Evolutionary conservation across 2,329 filamentous ascomycete species (phyloP).

Genomic region (Colletotrichum caudatum): DNA sequence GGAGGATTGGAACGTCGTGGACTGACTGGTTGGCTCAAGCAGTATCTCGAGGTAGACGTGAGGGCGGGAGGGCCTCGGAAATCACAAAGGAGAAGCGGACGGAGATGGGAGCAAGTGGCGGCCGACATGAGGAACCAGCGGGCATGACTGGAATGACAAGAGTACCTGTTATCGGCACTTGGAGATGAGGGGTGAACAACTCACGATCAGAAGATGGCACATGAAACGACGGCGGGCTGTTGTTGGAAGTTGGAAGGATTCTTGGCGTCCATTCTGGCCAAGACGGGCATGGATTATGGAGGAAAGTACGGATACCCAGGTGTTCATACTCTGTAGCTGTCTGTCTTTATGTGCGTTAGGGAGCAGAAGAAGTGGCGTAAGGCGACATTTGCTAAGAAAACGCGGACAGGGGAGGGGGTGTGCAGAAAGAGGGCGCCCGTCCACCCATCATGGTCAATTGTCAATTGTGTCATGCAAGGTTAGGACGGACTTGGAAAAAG

Average conservation of each 20-base stretch:
- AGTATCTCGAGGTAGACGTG: not conserved
- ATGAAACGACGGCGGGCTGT: not conserved
- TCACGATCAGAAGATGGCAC: not conserved
- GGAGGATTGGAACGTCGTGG: not conserved
- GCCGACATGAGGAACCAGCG: not conserved
- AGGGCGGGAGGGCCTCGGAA: not conserved
- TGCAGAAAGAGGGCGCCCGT: not conserved
- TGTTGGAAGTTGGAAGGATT: not conserved
- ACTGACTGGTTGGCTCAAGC: not conserved
- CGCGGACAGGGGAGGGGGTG: not conserved
- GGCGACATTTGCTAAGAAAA: not conserved
- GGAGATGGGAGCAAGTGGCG: not conserved
- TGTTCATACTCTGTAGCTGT: too few relatives aligned
- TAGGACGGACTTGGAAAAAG: not conserved
- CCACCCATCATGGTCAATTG: not conserved
- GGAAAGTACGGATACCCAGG: not conserved
- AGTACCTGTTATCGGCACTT: not conserved
- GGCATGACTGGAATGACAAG: not conserved
- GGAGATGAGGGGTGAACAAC: slow-evolving; percentile 3
- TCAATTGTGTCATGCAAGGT: not conserved
- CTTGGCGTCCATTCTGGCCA: not conserved
- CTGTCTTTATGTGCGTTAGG: not conserved
- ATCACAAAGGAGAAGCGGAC: not conserved
- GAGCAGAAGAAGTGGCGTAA: not conserved
- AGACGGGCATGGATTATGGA: not conserved